These are phyloP conservation scores for Colletotrichum sp. DNA, from an alignment of 2,329 filamentous ascomycete species.

Conservation along the genomic window DNA sequence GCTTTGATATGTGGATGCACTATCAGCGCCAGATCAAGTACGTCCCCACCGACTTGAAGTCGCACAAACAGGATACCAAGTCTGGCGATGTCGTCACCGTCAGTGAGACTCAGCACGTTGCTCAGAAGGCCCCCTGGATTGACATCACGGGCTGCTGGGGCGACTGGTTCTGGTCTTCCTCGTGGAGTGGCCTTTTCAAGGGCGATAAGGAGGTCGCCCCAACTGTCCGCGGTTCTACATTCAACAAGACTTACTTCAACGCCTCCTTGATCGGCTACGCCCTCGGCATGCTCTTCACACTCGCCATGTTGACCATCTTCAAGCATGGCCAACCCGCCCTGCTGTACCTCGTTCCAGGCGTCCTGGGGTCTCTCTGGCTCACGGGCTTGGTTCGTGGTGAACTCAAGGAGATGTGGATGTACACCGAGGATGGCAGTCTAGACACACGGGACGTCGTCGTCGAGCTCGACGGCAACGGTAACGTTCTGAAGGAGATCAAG, in stretches of 20 bases:
- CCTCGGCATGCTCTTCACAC: conserved; percentile 76
- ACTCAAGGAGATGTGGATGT: conserved; percentile 76
- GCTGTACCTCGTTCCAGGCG: conserved; percentile 88
- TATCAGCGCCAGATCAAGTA: conserved; percentile 72
- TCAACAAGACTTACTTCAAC: conserved; percentile 86
- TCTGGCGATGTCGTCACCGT: conserved; percentile 38
- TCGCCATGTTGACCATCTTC: conserved; percentile 78
- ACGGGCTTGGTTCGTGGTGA: conserved; percentile 77
- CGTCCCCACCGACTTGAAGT: conserved; percentile 39
- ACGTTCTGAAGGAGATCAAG: conserved; percentile 44
- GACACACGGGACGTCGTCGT: conserved; percentile 61
- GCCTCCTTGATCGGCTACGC: conserved; percentile 79
- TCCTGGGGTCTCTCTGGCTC: conserved; percentile 76
- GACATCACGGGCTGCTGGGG: conserved; percentile 79
- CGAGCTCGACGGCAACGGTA: conserved; percentile 55
- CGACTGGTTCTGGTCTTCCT: conserved; percentile 77
- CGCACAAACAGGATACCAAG: conserved; percentile 30
- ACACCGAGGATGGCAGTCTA: conserved; percentile 73
- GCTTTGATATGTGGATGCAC: conserved; percentile 89
- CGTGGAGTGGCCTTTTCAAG: conserved; percentile 24
- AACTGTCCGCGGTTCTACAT: conserved; percentile 52
- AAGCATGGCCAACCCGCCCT: conserved; percentile 88
- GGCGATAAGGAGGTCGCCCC: conserved; percentile 28
- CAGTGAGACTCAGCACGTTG: conserved; percentile 44
- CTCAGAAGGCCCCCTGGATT: conserved; percentile 49